Evolutionary conservation across 352 stramenopile genomes (phyloP), one percentile per base, ranked within the genome.

Genomic region (Phytopythium mirpurense): DNA sequence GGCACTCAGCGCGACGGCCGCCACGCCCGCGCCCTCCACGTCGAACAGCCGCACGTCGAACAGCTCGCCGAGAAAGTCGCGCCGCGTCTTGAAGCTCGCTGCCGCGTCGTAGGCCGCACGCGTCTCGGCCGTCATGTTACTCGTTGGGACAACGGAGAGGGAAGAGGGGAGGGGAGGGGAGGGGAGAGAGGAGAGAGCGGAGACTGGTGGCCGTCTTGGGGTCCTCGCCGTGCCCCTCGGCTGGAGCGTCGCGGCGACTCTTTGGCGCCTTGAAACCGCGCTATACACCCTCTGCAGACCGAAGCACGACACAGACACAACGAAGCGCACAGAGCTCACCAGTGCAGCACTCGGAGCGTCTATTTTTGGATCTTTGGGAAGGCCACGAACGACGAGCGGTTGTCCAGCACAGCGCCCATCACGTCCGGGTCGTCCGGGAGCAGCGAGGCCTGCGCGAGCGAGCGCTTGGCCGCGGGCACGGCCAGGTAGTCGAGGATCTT

Each of bases 1-100:
- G 5, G 55, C 38, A 44, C 76, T 71, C 40, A 81, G 69, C 24
- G 78, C 66, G 16, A 94, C 60, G 12, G 81, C 78, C 10, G 70
- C 69, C 29, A 91, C 62, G 29, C 76, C 82, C 23, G 73, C 73
- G 35, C 79, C 80, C 50, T 90, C 76, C 24, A 94, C 69, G 31
- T 90, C 73, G 29, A 93, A 82, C 24, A 90, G 57, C 50, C 73
- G 70, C 46, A 91, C 74, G 29, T 93, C 80, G 51, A 82, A 85
- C 51, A 83, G 69, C 32, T 65, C 63, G n/a, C 73, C 72, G 15
- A 86, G 65, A 29, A 86, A 87, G 34, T 75, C 72, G 54, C 75
- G 70, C 0, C 70, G 72, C 35, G 74, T 71, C 55, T 81, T 80
- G 67, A 83, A 88, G 23, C 23, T 48, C 23, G 42, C 42, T 18